Base-by-base conservation (phyloP, 164 flowering plant genomes). In the Echeveria elegans region DNA sequence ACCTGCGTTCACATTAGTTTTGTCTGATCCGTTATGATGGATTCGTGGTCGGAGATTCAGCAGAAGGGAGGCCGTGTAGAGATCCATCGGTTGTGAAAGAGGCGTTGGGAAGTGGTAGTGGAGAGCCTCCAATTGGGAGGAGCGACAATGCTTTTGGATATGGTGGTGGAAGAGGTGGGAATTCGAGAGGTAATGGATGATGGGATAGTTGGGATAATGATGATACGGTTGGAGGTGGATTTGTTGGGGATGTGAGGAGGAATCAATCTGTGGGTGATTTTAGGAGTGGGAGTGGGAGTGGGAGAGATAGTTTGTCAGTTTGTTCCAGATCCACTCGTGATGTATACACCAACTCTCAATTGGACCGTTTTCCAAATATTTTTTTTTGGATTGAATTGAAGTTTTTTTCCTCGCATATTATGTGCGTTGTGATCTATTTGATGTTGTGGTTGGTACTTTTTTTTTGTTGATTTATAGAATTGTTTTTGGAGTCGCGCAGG, bases 1-100 rank as follows among this genome's bases (percentile, higher is more conserved):
- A n/a, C n/a, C n/a, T n/a, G n/a, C n/a, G n/a, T n/a, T n/a, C n/a
- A n/a, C n/a, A n/a, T n/a, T n/a, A n/a, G n/a, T 40, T 40, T 40
- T 15, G 45, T 40, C 45, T 15, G 45, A 40, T 40, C 45, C 45
- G 45, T 40, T 40, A 40, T 15, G 15, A 40, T 40, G 98, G 98
- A 94, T 65, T 86, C 97, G 9, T 94, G 98, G 98, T 89, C 97
- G 56, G 97, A 90, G 37, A 34, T 34, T 3, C 37, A 14, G 45
- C 45, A 2, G 45, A 40, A 40, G 45, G 45, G 15, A 40, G 11
- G 45, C 15, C 45, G 15, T 40, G 45, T 11, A 9, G 45, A 40
- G 45, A 40, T 40, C 45, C 45, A 2, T 15, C 45, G 11, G 45
- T 40, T 40, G 45, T 40, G 11, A 40, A 40, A 15, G 45, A 40